phyloP scores from a whole-genome alignment of 768 basidiomycete species.

The Mycena olivaceomarginata region DNA sequence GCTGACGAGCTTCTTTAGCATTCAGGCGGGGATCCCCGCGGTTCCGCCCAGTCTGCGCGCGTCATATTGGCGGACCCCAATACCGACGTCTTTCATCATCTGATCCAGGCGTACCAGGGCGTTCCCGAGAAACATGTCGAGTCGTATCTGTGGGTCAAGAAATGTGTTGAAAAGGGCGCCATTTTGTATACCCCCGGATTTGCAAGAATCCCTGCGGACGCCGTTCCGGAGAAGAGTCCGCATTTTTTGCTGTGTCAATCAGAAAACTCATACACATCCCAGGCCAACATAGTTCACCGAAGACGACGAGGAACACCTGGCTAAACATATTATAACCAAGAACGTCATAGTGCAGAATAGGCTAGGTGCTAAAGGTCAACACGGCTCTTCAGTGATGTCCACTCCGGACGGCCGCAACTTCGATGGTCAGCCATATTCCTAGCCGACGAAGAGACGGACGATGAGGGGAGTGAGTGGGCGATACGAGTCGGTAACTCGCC shows the following conservation, averaged over 20 bases:
- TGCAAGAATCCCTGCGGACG: conserved; percentile 92
- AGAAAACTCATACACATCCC: conserved; percentile 15
- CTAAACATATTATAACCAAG: conserved; percentile 87
- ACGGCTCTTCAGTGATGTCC: no score
- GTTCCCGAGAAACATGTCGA: conserved; percentile 86
- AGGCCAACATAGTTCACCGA: conserved; percentile 88
- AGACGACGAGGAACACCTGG: conserved; percentile 84
- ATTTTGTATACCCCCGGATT: conserved; percentile 84
- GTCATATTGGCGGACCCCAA: conserved; percentile 89
- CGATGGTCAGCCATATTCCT: no score
- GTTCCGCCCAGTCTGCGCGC: conserved; percentile 82
- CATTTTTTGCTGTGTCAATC: conserved; percentile 33
- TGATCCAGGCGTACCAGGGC: conserved; percentile 83
- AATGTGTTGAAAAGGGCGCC: conserved; percentile 82
- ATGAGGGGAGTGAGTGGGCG: conserved; percentile 79
- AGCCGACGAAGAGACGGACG: conserved; percentile 82
- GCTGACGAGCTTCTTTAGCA: conserved; percentile 68
- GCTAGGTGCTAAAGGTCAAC: no score
- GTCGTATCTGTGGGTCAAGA: conserved; percentile 91
- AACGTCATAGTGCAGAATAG: no score
- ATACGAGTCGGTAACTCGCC: conserved; percentile 77
- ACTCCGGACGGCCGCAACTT: no score
- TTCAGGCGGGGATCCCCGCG: conserved; percentile 87
- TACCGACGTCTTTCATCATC: conserved; percentile 84
- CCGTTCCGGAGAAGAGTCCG: conserved; percentile 88